A percentile compares a stretch with the other conserved stretches of the same genome.
These are phyloP conservation scores for Capsicum baccatum DNA, from an alignment of 257 asterid species.

Conservation along the genomic window DNA sequence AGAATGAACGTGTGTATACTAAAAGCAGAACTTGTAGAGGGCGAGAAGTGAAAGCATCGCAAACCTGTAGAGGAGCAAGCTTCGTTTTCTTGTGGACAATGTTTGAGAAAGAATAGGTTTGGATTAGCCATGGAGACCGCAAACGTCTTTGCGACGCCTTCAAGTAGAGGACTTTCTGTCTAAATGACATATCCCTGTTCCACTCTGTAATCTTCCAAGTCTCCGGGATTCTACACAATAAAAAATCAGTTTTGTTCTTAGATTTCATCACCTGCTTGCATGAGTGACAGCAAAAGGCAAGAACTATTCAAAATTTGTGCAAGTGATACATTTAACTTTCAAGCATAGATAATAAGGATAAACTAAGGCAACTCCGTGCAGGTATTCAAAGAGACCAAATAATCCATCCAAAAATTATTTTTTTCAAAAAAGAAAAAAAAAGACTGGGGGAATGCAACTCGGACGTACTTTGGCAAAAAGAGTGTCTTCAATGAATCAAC, in stretches of 20 bases:
- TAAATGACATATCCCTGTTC: conserved; percentile 45
- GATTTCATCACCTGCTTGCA: conserved; percentile 21
- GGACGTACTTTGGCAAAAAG: neutral
- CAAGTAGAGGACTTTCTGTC: conserved; percentile 40
- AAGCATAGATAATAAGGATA: neutral
- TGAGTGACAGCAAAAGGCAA: neutral
- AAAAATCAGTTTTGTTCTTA: conserved; percentile 14
- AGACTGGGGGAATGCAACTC: neutral
- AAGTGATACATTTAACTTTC: neutral
- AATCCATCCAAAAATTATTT: neutral
- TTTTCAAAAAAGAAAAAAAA: no score
- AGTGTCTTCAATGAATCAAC: neutral
- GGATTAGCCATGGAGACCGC: conserved; percentile 49
- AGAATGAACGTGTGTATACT: neutral
- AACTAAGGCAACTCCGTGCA: conserved; percentile 4
- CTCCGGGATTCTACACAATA: conserved; percentile 3
- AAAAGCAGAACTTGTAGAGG: neutral
- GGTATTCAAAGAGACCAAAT: neutral
- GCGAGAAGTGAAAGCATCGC: conserved; percentile 7
- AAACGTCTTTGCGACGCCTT: conserved; percentile 41
- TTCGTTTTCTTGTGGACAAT: conserved; percentile 52
- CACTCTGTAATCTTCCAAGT: conserved; percentile 34
- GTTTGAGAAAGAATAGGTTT: conserved; percentile 58
- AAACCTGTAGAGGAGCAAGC: conserved; percentile 82
- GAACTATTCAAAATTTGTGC: conserved; percentile 4